Evolutionary conservation across 1,284 basidiomycete genomes (phyloP).

Genomic region (Malassezia cuniculi): DNA sequence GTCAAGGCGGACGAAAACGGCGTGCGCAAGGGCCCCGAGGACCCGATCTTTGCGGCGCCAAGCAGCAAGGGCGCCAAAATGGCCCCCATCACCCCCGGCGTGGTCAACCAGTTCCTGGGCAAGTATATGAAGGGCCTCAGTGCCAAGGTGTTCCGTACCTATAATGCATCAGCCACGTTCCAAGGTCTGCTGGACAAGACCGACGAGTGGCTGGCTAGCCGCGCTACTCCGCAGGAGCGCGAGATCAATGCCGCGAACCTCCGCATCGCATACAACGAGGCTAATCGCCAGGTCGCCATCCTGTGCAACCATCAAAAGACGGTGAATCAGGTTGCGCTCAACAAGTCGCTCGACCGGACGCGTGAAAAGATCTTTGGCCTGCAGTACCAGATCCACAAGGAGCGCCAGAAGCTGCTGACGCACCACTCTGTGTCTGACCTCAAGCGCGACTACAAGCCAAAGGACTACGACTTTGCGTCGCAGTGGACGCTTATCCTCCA

Average conservation of each 20-base stretch:
- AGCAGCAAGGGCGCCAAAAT: constrained; percentile 19
- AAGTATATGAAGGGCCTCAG: constrained; percentile 41
- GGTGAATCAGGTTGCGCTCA: constrained; percentile 34
- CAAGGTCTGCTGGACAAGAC: constrained; percentile 43
- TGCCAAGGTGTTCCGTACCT: constrained; percentile 45
- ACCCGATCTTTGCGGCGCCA: constrained; percentile 63
- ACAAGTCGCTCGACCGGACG: constrained; percentile 26
- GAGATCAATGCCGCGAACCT: constrained; percentile 35
- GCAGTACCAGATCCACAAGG: constrained; percentile 41
- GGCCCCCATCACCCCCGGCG: constrained; percentile 26
- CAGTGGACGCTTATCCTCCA: constrained; percentile 50
- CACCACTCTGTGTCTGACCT: constrained; percentile 50
- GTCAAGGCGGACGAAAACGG: constrained; percentile 33
- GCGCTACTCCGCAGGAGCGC: constrained; percentile 32
- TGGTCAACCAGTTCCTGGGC: constrained; percentile 42
- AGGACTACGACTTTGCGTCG: constrained; percentile 55
- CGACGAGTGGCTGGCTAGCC: constrained; percentile 32
- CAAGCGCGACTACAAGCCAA: constrained; percentile 51
- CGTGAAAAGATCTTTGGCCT: constrained; percentile 33
- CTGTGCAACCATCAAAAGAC: constrained; percentile 45
- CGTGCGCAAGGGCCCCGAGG: constrained; percentile 71
- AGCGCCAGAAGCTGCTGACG: constrained; percentile 40
- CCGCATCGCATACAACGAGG: constrained; percentile 41
- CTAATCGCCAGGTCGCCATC: constrained; percentile 43
- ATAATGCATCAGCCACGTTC: constrained; percentile 44